phyloP scores from a whole-genome alignment of 352 stramenopile genomes.

The Phytopythium vexans region DNA sequence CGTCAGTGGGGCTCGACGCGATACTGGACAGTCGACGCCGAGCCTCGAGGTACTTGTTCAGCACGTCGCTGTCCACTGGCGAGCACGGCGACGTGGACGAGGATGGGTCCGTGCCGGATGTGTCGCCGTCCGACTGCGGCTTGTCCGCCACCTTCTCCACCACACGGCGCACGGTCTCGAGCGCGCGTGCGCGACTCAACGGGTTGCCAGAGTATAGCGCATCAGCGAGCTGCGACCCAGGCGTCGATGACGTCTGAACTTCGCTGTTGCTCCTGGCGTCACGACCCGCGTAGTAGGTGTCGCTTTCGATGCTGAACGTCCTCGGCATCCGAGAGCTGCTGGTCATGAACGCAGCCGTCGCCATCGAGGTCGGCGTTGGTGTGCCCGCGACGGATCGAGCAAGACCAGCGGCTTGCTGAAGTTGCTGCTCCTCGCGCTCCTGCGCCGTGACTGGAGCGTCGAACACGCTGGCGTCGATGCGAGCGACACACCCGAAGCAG shows the following conservation, averaged over 20 bases:
- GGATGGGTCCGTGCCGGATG: slow-evolving; percentile 1
- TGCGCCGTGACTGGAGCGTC: slow-evolving; percentile 3
- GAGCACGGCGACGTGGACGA: slow-evolving; percentile 11
- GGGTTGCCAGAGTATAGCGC: slow-evolving; percentile 61
- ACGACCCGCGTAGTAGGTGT: not conserved
- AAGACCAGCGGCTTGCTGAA: too few relatives aligned
- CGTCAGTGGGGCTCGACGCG: slow-evolving; percentile 3
- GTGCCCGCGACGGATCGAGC: too few relatives aligned
- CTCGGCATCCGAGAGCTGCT: too few relatives aligned
- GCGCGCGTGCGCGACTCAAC: slow-evolving; percentile 38
- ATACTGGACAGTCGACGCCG: slow-evolving; percentile 32
- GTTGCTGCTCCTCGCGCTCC: too few relatives aligned
- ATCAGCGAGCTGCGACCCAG: slow-evolving; percentile 48
- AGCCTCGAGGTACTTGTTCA: slow-evolving; percentile 60
- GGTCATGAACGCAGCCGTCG: too few relatives aligned
- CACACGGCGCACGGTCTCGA: slow-evolving; percentile 46
- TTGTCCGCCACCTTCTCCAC: slow-evolving; percentile 31
- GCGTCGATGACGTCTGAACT: slow-evolving; percentile 17
- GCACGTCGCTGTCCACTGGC: slow-evolving; percentile 22
- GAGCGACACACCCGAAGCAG: slow-evolving; percentile 57
- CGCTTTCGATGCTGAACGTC: not conserved
- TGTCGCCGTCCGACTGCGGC: not conserved
- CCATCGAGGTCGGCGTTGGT: too few relatives aligned
- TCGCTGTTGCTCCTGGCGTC: not conserved
- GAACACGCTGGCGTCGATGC: slow-evolving; percentile 45